phyloP scores from a whole-genome alignment of 306 rosid genomes.

The Lotus japonicus region DNA sequence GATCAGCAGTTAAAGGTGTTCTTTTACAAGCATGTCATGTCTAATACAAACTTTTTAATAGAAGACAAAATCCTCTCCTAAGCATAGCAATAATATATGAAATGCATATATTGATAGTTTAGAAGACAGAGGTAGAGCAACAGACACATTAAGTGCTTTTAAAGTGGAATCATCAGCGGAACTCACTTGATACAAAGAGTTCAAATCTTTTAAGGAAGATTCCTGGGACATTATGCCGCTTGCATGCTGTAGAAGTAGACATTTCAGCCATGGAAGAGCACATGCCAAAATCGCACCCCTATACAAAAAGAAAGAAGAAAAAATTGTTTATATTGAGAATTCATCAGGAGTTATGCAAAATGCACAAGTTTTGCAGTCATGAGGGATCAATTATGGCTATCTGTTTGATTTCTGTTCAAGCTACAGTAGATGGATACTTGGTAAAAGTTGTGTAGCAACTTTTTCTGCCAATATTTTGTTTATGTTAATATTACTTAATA shows the following conservation, averaged over 20 bases:
- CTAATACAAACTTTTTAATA: too few species aligned
- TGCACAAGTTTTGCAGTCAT: not conserved
- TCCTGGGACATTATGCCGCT: slow-evolving; percentile 72
- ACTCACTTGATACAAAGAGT: slow-evolving; percentile 75
- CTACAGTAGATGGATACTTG: not conserved
- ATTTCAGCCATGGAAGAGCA: slow-evolving; percentile 71
- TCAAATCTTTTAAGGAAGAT: slow-evolving; percentile 61
- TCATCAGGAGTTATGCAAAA: not conserved
- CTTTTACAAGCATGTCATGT: too few species aligned
- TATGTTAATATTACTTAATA: not conserved
- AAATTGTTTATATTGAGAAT: not conserved
- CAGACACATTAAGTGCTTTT: not conserved
- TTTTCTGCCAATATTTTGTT: not conserved
- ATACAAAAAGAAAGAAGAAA: not conserved
- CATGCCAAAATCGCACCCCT: slow-evolving; percentile 80
- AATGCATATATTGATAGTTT: not conserved
- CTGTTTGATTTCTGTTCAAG: not conserved
- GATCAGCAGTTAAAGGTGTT: not conserved
- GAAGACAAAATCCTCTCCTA: too few species aligned
- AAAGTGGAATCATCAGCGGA: not conserved
- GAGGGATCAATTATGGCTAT: not conserved
- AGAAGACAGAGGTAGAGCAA: not conserved
- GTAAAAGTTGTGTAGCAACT: not conserved
- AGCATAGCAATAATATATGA: too few species aligned
- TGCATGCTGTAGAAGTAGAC: slow-evolving; percentile 68